Evolutionary conservation across 148 eudicot species (phyloP).

Genomic region (Polygonum aviculare): DNA sequence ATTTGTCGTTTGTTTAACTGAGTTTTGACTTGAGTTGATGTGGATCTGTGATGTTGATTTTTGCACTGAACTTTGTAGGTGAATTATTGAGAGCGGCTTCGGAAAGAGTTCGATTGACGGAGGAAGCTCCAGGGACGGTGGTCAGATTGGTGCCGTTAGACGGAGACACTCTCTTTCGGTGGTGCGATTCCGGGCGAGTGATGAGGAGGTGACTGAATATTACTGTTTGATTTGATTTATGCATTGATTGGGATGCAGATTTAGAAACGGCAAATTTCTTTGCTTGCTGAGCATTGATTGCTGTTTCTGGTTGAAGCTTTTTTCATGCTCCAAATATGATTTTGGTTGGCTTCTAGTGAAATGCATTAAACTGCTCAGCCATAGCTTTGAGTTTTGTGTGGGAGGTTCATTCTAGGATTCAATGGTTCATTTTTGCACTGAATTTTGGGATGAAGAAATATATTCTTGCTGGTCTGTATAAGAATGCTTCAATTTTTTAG

Average conservation of each 20-base stretch:
- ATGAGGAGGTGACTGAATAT: slow-evolving; percentile 49
- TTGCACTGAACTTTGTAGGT: slow-evolving; percentile 35
- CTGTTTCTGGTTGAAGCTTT: not conserved
- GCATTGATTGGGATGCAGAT: not conserved
- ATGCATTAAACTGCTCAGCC: not conserved
- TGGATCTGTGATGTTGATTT: slow-evolving; percentile 20
- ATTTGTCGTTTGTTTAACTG: not conserved
- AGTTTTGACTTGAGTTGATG: slow-evolving; percentile 11
- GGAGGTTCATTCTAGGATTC: not conserved
- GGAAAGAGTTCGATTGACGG: slow-evolving; percentile 11
- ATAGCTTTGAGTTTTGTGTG: not conserved
- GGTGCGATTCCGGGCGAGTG: slow-evolving; percentile 41
- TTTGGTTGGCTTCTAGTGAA: not conserved
- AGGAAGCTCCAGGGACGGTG: not conserved
- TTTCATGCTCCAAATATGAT: not conserved
- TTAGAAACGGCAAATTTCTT: not conserved
- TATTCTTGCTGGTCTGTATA: not conserved
- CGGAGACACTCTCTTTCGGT: slow-evolving; percentile 74
- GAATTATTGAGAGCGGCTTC: slow-evolving; percentile 53
- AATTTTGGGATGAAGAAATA: not conserved
- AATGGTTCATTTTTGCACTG: not conserved
- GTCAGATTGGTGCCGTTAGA: slow-evolving; percentile 23
- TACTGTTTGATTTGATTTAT: not conserved
- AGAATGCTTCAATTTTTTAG: not conserved
- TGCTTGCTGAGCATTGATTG: not conserved